These are phyloP conservation scores for Fusarium citri DNA, from an alignment of 2,329 filamentous ascomycete genomes.

Conservation along the genomic window DNA sequence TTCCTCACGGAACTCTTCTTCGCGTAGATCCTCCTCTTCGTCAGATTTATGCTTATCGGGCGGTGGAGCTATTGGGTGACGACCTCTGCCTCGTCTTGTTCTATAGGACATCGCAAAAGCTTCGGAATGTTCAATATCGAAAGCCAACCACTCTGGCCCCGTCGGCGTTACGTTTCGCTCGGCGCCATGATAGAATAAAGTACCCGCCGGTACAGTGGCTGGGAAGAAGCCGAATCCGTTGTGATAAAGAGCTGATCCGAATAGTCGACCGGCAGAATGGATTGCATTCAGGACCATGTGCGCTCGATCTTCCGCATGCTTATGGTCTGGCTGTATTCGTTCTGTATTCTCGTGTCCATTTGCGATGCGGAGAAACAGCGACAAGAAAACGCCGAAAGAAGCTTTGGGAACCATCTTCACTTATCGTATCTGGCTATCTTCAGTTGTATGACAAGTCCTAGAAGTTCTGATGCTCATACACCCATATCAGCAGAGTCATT, in stretches of 20 bases:
- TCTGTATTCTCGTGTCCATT: conserved; percentile 5
- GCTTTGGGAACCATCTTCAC: conserved; percentile 32
- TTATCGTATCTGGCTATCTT: not conserved
- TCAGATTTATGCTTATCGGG: not conserved
- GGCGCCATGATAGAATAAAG: conserved; percentile 75
- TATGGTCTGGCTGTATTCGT: conserved; percentile 52
- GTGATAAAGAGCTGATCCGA: conserved; percentile 77
- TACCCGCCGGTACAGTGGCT: conserved; percentile 72
- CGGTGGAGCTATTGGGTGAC: not conserved
- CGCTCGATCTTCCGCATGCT: conserved; percentile 62
- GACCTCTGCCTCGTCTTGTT: not conserved
- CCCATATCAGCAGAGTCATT: conserved; percentile 2
- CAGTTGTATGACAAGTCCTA: not conserved
- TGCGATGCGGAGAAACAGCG: conserved; percentile 15
- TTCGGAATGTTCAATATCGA: conserved; percentile 80
- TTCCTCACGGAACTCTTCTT: conserved; percentile 15
- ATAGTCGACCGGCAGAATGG: conserved; percentile 78
- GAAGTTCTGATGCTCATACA: not conserved
- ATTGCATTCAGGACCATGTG: conserved; percentile 78
- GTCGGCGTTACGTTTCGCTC: conserved; percentile 57
- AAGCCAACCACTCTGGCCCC: conserved; percentile 77
- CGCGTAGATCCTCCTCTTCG: not conserved
- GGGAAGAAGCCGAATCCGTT: conserved; percentile 81
- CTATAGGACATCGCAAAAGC: conserved; percentile 63
- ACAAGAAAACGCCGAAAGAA: conserved; percentile 21